Evolutionary conservation across 371 early-diverging fungal species (phyloP).

Genomic region (Saksenaea vasiformis): DNA sequence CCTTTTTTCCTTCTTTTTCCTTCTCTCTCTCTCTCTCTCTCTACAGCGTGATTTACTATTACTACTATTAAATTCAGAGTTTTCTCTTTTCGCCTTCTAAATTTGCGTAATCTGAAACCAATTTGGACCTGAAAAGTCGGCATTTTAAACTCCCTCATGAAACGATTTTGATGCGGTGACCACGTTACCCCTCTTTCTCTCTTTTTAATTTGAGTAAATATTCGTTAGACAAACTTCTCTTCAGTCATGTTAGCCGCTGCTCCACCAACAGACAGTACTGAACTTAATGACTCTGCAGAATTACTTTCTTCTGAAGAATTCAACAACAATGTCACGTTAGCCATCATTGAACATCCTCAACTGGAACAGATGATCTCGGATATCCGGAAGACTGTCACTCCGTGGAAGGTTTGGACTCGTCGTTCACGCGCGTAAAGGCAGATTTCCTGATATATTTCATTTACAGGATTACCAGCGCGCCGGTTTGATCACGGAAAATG

Average conservation of each 20-base stretch:
- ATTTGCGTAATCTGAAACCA: neutral
- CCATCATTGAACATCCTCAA: slow-evolving; percentile 76
- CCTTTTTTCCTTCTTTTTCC: slow-evolving; percentile 11
- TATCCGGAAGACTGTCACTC: slow-evolving; percentile 74
- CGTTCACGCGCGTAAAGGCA: neutral
- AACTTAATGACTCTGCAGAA: neutral
- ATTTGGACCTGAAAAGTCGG: slow-evolving; percentile 3
- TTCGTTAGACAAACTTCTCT: slow-evolving; percentile 39
- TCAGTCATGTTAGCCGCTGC: slow-evolving; percentile 32
- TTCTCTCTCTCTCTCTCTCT: slow-evolving; percentile 31
- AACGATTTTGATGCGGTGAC: neutral
- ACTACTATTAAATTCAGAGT: neutral
- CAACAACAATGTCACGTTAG: slow-evolving; percentile 53
- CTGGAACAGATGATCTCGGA: slow-evolving; percentile 75
- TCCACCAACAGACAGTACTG: slow-evolving; percentile 13
- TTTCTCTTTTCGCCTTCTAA: neutral
- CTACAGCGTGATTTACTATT: slow-evolving; percentile 21
- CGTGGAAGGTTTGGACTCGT: slow-evolving; percentile 86
- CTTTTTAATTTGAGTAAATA: slow-evolving; percentile 20
- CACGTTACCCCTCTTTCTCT: slow-evolving; percentile 20
- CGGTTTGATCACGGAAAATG: slow-evolving; percentile 77
- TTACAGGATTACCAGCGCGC: slow-evolving; percentile 80
- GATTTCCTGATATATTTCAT: neutral
- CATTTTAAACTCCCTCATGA: neutral
- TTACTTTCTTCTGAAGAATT: slow-evolving; percentile 9